Evolutionary conservation across 768 basidiomycete genomes (phyloP), one percentile per base, ranked within the genome.

Genomic region (Boletus edulis): DNA sequence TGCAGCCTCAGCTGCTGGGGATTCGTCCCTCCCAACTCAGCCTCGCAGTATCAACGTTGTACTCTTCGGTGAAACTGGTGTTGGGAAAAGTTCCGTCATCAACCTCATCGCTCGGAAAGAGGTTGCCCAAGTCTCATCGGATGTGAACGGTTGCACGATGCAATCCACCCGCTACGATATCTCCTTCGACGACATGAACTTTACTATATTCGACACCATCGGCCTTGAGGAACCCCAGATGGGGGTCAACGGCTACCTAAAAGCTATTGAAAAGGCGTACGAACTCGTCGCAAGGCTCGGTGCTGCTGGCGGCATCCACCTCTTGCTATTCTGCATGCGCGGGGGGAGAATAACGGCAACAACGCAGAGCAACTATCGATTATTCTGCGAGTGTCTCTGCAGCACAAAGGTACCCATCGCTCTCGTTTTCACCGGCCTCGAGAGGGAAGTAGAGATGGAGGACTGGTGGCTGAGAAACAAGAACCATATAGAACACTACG

Each of bases 251-350:
- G 59, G 59, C 4, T 65, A 73, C 37, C 51, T 67, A 24, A 62
- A 51, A 4, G 66, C 71, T 0, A 65, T 73, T 9, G 66, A 59
- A 49, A 65, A 60, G n/a, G 65, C 71, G 5, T 66, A 63, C 46
- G 42, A 54, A 12, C 74, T 81, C 34, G 61, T 81, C 55, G 39
- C 46, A 12, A 59, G 39, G 10, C 65, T 79, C 11, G 31, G 54
- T 29, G 45, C 39, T 3, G 51, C 54, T 34, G 73, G 66, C 14
- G 78, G 79, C 29, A 64, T 80, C 34, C 73, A 68, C 51, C 75
- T 80, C 14, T 68, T 79, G 5, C 52, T 79, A 3, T 79, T 72
- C 49, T 72, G 73, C 58, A 69, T 78, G 67, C 72, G 73, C 4
- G 74, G 69, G 0, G 71, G 75, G 3, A 62, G 73, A 51, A 69